Evolutionary conservation across 345 rosid genomes (phyloP), one percentile per base, ranked within the genome.

Genomic region (Acer yangbiense): DNA sequence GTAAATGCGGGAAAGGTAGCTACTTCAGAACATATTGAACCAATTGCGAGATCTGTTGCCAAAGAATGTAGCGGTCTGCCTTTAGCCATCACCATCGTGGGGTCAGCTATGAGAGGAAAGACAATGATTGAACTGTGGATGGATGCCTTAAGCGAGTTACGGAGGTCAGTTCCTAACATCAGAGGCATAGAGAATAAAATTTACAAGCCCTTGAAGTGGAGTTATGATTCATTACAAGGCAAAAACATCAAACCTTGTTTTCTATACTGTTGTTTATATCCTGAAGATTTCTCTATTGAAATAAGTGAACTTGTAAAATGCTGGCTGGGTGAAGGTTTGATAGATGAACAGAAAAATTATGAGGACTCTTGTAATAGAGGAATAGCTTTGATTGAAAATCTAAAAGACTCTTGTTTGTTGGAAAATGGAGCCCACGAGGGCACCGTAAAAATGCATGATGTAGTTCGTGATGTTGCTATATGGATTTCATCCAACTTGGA

Each of bases 31-130:
- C 35, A 32, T 32, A 32, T 32, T 32, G 35, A 32, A 32, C 35
- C 35, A 32, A 32, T 4, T 32, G 35, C 35, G 0, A 32, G 5
- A 32, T 32, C 4, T 32, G 35, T 86, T 68, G 78, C 82, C 2
- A 54, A 25, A 43, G 87, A 79, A 75, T 89, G 92, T 39, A 74
- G 81, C 11, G 85, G 87, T 6, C 79, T 89, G 75, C 90, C 92
- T 1, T 79, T 87, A 66, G 92, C 90, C 17, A 75, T 89, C 68
- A 68, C 81, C 14, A 83, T 85, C 0, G 75, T 84, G 57, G 89
- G 86, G 17, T 75, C 65, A 76, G 79, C 85, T 2, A 77, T 82
- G 90, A 82, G 83, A 25, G 78, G 78, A 7, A 78, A 82, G 77
- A 76, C 41, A 54, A 67, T 3, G 64, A 27, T 69, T 9, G n/a